Conservation (phyloP, 2,329 filamentous ascomycete species). For the Cordyceps militaris region DNA sequence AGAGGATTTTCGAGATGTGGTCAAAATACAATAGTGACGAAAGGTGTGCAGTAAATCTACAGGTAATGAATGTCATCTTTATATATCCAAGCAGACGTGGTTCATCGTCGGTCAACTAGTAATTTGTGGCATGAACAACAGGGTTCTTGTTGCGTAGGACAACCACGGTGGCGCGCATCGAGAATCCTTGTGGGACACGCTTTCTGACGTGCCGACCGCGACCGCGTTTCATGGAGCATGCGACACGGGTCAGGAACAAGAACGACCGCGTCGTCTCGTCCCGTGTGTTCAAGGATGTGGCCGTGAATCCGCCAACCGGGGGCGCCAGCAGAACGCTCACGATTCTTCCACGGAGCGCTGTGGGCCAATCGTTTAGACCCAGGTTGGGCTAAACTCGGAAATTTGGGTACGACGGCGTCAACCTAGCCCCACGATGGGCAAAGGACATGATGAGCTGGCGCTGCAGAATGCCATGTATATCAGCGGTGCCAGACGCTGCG, state of each 20-base stretch:
- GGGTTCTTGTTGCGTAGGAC: conserved; percentile 4
- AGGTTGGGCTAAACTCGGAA: conserved; percentile 2
- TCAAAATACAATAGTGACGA: neutral
- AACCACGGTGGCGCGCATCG: conserved; percentile 3
- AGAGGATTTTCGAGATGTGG: neutral
- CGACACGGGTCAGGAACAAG: neutral
- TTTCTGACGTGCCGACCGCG: conserved; percentile 6
- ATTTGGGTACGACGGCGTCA: neutral
- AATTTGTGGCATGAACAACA: neutral
- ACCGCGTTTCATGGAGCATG: neutral
- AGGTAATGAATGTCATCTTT: neutral
- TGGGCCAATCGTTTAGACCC: conserved; percentile 13
- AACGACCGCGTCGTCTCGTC: conserved; percentile 2
- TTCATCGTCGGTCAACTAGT: neutral
- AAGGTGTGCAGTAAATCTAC: neutral
- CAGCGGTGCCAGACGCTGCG: neutral
- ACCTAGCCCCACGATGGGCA: neutral
- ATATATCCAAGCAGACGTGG: neutral
- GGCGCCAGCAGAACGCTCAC: neutral
- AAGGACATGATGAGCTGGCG: neutral
- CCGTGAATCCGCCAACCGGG: neutral
- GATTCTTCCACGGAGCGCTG: conserved; percentile 8
- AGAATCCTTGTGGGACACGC: conserved; percentile 3
- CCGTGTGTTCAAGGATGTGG: neutral
- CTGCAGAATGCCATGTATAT: neutral